These are phyloP conservation scores for Samsoniella hepiali DNA, from an alignment of 2,329 filamentous ascomycete species.

Conservation along the genomic window DNA sequence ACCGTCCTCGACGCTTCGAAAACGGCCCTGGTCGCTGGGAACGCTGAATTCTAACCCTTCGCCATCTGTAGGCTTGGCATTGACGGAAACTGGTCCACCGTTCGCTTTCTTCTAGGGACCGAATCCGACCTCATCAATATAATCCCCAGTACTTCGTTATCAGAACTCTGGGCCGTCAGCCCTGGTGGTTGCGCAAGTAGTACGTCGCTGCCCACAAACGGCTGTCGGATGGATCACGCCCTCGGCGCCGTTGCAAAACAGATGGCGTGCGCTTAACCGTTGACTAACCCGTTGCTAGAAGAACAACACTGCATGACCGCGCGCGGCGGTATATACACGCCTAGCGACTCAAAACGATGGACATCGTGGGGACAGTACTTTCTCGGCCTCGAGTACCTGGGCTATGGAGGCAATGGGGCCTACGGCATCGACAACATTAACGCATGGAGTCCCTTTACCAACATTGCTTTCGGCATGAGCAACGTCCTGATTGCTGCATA, in stretches of 20 bases:
- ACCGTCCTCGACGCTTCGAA: neutral
- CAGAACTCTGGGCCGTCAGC: conserved; percentile 68
- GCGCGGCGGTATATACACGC: conserved; percentile 59
- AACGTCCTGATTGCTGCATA: conserved; percentile 48
- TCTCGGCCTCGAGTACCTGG: conserved; percentile 58
- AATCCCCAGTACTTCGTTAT: conserved; percentile 62
- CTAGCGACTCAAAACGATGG: conserved; percentile 55
- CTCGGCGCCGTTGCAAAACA: neutral
- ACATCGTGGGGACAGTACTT: conserved; percentile 56
- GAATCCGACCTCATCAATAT: conserved; percentile 36
- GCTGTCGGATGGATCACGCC: neutral
- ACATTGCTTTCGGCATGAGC: conserved; percentile 40
- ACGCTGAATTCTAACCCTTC: neutral
- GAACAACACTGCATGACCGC: conserved; percentile 51
- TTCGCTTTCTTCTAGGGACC: conserved; percentile 51
- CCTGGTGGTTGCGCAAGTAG: conserved; percentile 52
- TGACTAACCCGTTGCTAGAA: conserved; percentile 30
- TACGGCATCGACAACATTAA: conserved; percentile 57
- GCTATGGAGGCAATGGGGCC: conserved; percentile 57
- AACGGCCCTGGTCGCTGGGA: too few relatives aligned
- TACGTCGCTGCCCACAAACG: conserved; percentile 32
- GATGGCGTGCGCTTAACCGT: neutral
- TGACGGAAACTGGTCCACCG: conserved; percentile 71
- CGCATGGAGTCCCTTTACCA: conserved; percentile 37
- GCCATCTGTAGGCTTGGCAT: conserved; percentile 52